Base-by-base conservation (phyloP, 1,139 yeast species). In the Eremothecium coryli region DNA sequence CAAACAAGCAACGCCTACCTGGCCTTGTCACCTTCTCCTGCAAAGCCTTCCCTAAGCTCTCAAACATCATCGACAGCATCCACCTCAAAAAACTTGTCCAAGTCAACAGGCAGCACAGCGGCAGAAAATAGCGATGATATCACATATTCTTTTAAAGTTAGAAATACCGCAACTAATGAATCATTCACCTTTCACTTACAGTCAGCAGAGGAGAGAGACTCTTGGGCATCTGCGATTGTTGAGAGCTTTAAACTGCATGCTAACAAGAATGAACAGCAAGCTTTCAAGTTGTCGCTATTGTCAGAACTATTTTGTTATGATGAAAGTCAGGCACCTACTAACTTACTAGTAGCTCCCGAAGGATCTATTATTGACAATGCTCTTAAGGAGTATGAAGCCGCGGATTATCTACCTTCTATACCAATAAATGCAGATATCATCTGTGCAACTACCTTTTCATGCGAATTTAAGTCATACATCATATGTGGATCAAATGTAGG, bases 271-370 rank as follows among this genome's bases (percentile, higher is more conserved):
- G 53, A 62, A 15, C 64, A 58, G 18, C 82, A 73, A 40, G 80
- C 85, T 0, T 79, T 77, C 49, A 50, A 62, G 7, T 52, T 81
- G 16, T 59, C 62, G 22, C 64, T 73, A 9, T 53, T 84, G 8
- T 65, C 82, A 6, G 78, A 76, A 44, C 65, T 71, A 20, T 82
- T 82, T 58, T 80, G 76, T 1, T 82, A 80, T 52, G 82, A 76
- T 14, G 67, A 64, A 5, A 58, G 65, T 7, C 70, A 66, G 33
- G 64, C 68, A n/a, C 71, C 82, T 0, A 52, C 56, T 3, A 75
- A 73, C 43, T 54, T 81, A 29, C 86, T 82, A 2, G 62, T 77
- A 2, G 70, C 75, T 37, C 69, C 78, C 0, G 68, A 72, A n/a
- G 69, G 71, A 12, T 82, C 84, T 21, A 81, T 79, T 1, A 55